phyloP scores from a whole-genome alignment of 768 basidiomycete species.

The Mycena leptocephala region DNA sequence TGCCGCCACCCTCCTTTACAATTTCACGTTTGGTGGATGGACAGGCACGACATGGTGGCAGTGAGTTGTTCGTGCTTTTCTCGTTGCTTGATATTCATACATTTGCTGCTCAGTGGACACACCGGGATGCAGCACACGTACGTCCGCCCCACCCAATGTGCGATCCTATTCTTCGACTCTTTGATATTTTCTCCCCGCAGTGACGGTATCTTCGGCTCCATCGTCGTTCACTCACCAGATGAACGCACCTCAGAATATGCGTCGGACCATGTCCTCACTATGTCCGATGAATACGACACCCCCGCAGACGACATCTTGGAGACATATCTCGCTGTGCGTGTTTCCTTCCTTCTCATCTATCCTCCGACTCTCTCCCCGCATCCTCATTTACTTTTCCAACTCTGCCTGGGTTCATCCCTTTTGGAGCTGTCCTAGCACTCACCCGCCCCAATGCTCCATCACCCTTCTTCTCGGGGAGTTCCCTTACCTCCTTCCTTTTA shows the following conservation, averaged over 20 bases:
- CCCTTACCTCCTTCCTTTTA: background rate
- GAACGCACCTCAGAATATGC: conserved; percentile 41
- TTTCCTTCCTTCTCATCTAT: background rate
- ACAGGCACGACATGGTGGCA: conserved; percentile 69
- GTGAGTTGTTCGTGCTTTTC: conserved; percentile 38
- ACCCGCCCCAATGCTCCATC: no score
- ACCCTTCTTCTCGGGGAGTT: no score
- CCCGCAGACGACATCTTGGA: background rate
- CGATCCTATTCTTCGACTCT: background rate
- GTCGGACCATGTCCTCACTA: conserved; percentile 52
- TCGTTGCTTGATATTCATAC: background rate
- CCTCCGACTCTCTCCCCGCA: background rate
- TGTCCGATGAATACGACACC: conserved; percentile 48
- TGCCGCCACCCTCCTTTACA: conserved; percentile 56
- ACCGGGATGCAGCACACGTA: conserved; percentile 24
- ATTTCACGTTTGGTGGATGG: conserved; percentile 60
- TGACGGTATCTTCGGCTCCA: conserved; percentile 65
- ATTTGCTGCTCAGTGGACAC: conserved; percentile 11
- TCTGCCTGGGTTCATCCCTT: background rate
- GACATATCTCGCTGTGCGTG: conserved; percentile 28
- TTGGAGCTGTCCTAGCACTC: no score
- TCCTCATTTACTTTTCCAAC: background rate
- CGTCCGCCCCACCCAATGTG: conserved; percentile 8
- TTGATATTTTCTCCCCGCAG: conserved; percentile 49
- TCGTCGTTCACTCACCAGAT: conserved; percentile 61